phyloP scores from a whole-genome alignment of 2,329 filamentous ascomycete species.

The Immersiporthe knoxdaviesiana region DNA sequence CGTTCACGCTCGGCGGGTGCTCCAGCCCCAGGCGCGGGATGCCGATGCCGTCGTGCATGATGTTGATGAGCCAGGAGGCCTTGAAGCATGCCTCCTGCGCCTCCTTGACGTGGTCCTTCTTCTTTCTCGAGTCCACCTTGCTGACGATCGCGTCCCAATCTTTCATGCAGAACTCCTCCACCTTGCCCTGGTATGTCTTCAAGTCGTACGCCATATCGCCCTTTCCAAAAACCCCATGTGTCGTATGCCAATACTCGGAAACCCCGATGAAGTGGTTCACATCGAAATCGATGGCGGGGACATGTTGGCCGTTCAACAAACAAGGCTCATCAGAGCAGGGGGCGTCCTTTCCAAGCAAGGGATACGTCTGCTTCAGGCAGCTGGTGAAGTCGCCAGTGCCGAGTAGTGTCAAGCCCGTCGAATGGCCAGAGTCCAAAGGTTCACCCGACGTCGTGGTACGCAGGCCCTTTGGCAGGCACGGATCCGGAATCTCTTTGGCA shows the following conservation, averaged over 20 bases:
- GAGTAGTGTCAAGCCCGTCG: slow-evolving; percentile 58
- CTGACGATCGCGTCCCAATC: slow-evolving; percentile 76
- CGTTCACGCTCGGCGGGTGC: slow-evolving; percentile 61
- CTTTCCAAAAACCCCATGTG: slow-evolving; percentile 85
- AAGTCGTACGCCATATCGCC: slow-evolving; percentile 89
- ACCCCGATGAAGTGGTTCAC: slow-evolving; percentile 98
- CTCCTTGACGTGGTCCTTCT: slow-evolving; percentile 74
- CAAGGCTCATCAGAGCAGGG: slow-evolving; percentile 84
- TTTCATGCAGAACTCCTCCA: slow-evolving; percentile 81
- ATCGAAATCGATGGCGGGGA: slow-evolving; percentile 93
- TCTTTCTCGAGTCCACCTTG: slow-evolving; percentile 68
- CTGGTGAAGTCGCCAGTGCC: slow-evolving; percentile 88
- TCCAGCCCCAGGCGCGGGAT: slow-evolving; percentile 85
- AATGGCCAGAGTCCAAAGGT: slow-evolving; percentile 43
- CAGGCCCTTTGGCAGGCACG: slow-evolving; percentile 82
- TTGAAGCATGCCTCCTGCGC: slow-evolving; percentile 95
- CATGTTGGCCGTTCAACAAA: slow-evolving; percentile 86
- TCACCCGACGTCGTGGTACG: slow-evolving; percentile 74
- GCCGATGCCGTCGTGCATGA: slow-evolving; percentile 94
- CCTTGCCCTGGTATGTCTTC: slow-evolving; percentile 82
- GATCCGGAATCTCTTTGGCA: slow-evolving; percentile 77
- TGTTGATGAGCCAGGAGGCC: slow-evolving; percentile 95
- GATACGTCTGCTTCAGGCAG: slow-evolving; percentile 80
- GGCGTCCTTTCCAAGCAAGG: slow-evolving; percentile 85
- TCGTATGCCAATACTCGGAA: slow-evolving; percentile 98